Evolutionary conservation across 139 green algal genomes (phyloP), one percentile per base, ranked within the genome.

Genomic region (Yamagishiella unicocca): DNA sequence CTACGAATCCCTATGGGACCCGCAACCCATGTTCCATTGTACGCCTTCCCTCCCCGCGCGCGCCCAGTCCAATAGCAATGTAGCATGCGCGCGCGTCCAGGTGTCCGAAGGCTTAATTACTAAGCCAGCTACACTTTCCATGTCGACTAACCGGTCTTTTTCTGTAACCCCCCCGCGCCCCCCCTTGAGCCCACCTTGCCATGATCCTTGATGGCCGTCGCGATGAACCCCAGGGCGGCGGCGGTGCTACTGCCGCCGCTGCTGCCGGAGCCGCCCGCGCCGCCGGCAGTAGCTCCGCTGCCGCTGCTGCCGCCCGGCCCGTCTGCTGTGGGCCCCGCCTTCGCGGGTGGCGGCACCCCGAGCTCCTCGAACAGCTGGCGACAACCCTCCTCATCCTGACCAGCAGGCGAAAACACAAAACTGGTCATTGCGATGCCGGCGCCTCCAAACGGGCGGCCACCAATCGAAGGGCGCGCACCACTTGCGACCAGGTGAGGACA

Each of bases 181-280:
- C 92, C 4, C 73, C 58, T 8, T 85, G 89, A 66, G 14, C 46
- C n/a, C 53, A 97, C 88, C 31, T 91, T 91, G 4, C 95, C 92
- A 54, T 91, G 68, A 31, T 95, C 91, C 83, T 94, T 94, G 37
- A 95, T 82, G 40, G 64, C 80, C 8, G 80, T 93, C 8, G 93
- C 94, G 22, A 96, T n/a, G 78, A 96, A 97, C 0, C 92, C 92
- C 22, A 94, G 87, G 6, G 79, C 79, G 8, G 94, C 94, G 17
- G 92, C 83, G 1, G 86, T 81, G 25, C n/a, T 40, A 31, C 50
- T 78, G 77, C 19, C 35, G 37, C 38, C 27, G 37, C 78, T 21
- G 58, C 78, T 61, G 38, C 37, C 5, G 58, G 58, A 43, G 38
- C 37, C 38, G 55, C 61, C 2, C 0, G 14, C 42, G 43, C 42